phyloP scores from a whole-genome alignment of 441 rosid genomes.

The Euphorbia celastroides region DNA sequence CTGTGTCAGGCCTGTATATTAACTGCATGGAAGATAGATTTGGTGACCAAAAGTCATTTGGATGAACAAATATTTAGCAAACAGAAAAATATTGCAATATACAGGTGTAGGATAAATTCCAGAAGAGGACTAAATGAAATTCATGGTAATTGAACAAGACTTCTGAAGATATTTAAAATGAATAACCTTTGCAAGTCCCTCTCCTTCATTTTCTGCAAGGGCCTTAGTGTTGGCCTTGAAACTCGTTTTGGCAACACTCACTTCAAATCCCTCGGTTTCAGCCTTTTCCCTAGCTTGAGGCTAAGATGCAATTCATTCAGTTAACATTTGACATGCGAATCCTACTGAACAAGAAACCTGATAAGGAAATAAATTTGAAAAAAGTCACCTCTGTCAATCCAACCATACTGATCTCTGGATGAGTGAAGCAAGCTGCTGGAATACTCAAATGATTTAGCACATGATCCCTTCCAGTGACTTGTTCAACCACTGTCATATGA shows the following conservation, averaged over 20 bases:
- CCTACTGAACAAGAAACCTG: neutral
- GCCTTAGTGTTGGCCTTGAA: conserved; percentile 99
- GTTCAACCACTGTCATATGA: conserved; percentile 71
- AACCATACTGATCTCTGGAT: conserved; percentile 99
- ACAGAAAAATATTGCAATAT: neutral
- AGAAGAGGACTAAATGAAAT: neutral
- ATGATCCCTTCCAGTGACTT: conserved; percentile 80
- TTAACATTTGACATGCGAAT: conserved; percentile 9
- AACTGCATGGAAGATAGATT: conserved; percentile 40
- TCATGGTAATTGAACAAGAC: neutral
- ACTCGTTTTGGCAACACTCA: conserved; percentile 81
- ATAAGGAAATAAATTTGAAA: neutral
- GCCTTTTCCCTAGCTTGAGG: conserved; percentile 98
- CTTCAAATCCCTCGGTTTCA: conserved; percentile 82
- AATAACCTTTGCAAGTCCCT: conserved; percentile 89
- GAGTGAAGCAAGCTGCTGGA: conserved; percentile 99
- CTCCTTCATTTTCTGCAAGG: conserved; percentile 94
- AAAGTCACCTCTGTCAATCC: conserved; percentile 70
- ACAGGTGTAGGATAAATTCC: neutral
- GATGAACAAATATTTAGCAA: neutral
- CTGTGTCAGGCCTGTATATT: conserved; percentile 93
- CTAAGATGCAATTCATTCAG: conserved; percentile 36
- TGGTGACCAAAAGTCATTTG: neutral
- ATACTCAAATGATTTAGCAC: conserved; percentile 89
- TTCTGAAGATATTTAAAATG: conserved; percentile 1